Conservation (phyloP, 1,284 basidiomycete species). For the Inonotus obliquus region DNA sequence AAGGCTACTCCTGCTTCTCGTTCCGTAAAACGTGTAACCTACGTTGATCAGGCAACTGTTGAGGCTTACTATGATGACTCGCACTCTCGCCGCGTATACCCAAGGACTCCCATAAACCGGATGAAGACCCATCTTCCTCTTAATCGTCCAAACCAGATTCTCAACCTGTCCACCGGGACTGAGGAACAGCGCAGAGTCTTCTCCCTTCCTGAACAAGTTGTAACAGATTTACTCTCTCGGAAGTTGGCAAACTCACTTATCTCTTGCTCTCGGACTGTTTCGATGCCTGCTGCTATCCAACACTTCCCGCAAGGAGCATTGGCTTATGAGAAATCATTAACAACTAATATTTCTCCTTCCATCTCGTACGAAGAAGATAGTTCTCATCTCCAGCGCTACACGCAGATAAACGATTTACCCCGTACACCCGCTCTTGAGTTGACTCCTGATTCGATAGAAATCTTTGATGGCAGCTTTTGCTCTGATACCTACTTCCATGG, state of each 20-base stretch:
- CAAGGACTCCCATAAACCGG: slow-evolving; percentile 6
- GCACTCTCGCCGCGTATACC: background rate
- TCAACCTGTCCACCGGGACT: background rate
- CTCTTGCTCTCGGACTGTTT: slow-evolving; percentile 12
- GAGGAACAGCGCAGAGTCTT: slow-evolving; percentile 11
- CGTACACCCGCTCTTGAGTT: slow-evolving; percentile 11
- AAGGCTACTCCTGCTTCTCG: background rate
- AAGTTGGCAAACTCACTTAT: slow-evolving; percentile 1
- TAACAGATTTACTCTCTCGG: background rate
- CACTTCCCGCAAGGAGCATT: background rate
- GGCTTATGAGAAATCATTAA: background rate
- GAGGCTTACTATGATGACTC: background rate
- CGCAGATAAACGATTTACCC: slow-evolving; percentile 1
- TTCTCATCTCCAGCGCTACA: background rate
- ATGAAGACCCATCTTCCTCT: slow-evolving; percentile 4
- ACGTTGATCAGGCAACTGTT: background rate
- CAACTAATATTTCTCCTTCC: slow-evolving; percentile 4
- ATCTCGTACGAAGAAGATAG: slow-evolving; percentile 11
- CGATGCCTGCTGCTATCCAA: slow-evolving; percentile 14
- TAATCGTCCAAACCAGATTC: background rate
- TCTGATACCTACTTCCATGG: slow-evolving; percentile 2
- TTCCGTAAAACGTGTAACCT: slow-evolving; percentile 5
- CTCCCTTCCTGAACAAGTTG: slow-evolving; percentile 12
- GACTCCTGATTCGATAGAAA: slow-evolving; percentile 11
- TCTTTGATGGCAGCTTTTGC: slow-evolving; percentile 13